Evolutionary conservation across 1,284 basidiomycete genomes (phyloP).

Genomic region (Mycena sp.): DNA sequence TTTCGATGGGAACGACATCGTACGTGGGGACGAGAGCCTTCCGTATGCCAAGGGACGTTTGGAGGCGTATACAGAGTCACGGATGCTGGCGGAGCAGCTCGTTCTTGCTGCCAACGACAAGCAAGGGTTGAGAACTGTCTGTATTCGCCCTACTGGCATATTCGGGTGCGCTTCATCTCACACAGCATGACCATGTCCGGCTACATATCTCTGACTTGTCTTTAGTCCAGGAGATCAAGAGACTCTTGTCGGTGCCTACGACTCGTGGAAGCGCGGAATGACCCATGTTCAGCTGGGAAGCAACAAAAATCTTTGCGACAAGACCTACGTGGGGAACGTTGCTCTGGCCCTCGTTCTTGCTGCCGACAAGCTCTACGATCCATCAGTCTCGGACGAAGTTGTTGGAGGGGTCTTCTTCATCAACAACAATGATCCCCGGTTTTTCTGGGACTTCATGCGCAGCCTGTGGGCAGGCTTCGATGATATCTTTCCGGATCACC

Average conservation of each 20-base stretch:
- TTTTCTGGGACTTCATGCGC: conserved; percentile 95
- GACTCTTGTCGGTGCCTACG: conserved; percentile 81
- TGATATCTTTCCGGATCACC: conserved; percentile 57
- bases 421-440: conserved; percentile 94
- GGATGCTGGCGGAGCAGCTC: conserved; percentile 87
- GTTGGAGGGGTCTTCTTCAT: conserved; percentile 97
- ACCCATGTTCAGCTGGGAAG: conserved; percentile 94
- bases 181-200: background rate
- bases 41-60: conserved; percentile 79
- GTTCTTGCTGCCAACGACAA: conserved; percentile 88
- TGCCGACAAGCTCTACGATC: conserved; percentile 76
- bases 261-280: conserved; percentile 85
- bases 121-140: conserved; percentile 87
- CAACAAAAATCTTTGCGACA: conserved; percentile 95
- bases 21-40: conserved; percentile 92
- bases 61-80: conserved; percentile 97
- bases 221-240: conserved; percentile 90
- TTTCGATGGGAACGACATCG: conserved; percentile 85
- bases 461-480: conserved; percentile 87
- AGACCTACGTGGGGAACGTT: conserved; percentile 96
- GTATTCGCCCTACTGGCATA: conserved; percentile 92
- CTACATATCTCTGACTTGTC: conserved; percentile 6
- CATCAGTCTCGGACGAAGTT: conserved; percentile 60
- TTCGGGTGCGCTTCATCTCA: conserved; percentile 75
- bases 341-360: conserved; percentile 95